phyloP scores from a whole-genome alignment of 2,329 filamentous ascomycete genomes.

The Seiridium cupressi region DNA sequence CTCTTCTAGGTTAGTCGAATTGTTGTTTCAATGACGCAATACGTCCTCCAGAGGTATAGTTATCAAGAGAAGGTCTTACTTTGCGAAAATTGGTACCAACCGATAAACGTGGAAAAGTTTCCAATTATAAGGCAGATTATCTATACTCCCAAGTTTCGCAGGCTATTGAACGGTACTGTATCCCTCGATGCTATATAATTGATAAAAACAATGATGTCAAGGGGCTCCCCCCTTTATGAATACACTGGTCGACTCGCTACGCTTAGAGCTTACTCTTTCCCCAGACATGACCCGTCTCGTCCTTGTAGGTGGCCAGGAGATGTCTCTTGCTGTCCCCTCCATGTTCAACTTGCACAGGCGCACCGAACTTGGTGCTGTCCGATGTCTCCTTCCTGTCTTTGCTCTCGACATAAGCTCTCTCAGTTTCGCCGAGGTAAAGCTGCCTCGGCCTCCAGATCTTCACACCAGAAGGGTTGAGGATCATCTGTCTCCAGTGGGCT shows the following conservation, averaged over 20 bases:
- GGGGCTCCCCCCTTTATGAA: not conserved
- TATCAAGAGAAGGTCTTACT: no score
- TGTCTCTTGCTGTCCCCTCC: constrained; percentile 42
- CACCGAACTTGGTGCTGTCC: constrained; percentile 26
- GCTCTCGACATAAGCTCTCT: constrained; percentile 42
- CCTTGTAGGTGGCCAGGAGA: constrained; percentile 35
- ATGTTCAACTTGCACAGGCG: constrained; percentile 33
- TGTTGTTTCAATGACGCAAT: no score
- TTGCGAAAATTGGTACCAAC: no score
- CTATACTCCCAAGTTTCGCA: no score
- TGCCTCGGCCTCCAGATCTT: constrained; percentile 52
- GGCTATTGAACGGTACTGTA: no score
- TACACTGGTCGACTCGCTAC: not conserved
- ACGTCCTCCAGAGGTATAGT: no score
- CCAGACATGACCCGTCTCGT: constrained; percentile 31
- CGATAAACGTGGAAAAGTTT: no score
- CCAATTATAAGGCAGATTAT: no score
- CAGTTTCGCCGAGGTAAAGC: constrained; percentile 43
- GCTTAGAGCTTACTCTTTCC: constrained; percentile 24
- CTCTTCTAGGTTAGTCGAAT: no score
- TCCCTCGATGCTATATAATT: not conserved
- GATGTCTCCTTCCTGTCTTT: constrained; percentile 29
- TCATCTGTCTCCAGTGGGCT: constrained; percentile 51
- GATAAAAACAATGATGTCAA: not conserved
- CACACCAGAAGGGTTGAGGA: constrained; percentile 42